phyloP scores from a whole-genome alignment of 805 yeast genomes.

The Pichia nakasei region DNA sequence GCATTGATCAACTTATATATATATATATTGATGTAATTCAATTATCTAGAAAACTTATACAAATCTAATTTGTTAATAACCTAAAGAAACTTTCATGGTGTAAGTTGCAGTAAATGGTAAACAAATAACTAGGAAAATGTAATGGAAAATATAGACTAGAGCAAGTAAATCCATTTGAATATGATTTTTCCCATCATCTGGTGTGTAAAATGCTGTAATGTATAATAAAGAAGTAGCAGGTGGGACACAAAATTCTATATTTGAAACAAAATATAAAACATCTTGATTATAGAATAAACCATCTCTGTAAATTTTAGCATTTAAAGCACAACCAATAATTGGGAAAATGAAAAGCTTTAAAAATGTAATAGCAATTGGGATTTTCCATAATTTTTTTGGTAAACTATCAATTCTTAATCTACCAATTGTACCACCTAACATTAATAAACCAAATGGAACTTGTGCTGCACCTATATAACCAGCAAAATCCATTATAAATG shows the following conservation, averaged over 20 bases:
- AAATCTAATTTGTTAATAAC: slow-evolving; percentile 18
- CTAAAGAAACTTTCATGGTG: slow-evolving; percentile 44
- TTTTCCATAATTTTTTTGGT: slow-evolving; percentile 65
- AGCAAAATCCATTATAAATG: slow-evolving; percentile 75
- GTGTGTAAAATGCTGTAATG: slow-evolving; percentile 80
- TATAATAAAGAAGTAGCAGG: slow-evolving; percentile 84
- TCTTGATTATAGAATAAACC: slow-evolving; percentile 57
- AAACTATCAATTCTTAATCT: slow-evolving; percentile 51
- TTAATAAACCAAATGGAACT: slow-evolving; percentile 76
- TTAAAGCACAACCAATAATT: slow-evolving; percentile 63
- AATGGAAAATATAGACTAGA: slow-evolving; percentile 63
- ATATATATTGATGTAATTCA: too few relatives aligned
- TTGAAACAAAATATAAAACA: slow-evolving; percentile 63
- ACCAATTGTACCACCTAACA: slow-evolving; percentile 85
- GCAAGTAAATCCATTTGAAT: slow-evolving; percentile 83
- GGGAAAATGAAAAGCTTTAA: slow-evolving; percentile 65
- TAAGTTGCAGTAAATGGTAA: slow-evolving; percentile 72
- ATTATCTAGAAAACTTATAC: not conserved
- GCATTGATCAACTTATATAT: too few relatives aligned
- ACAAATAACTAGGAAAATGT: slow-evolving; percentile 55
- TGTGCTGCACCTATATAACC: slow-evolving; percentile 77
- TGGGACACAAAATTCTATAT: slow-evolving; percentile 72
- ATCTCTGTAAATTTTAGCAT: slow-evolving; percentile 48
- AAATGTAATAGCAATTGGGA: slow-evolving; percentile 48
- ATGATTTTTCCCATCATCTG: slow-evolving; percentile 42